Base-by-base conservation (phyloP, 768 basidiomycete species). In the Lactifluus echinatus region DNA sequence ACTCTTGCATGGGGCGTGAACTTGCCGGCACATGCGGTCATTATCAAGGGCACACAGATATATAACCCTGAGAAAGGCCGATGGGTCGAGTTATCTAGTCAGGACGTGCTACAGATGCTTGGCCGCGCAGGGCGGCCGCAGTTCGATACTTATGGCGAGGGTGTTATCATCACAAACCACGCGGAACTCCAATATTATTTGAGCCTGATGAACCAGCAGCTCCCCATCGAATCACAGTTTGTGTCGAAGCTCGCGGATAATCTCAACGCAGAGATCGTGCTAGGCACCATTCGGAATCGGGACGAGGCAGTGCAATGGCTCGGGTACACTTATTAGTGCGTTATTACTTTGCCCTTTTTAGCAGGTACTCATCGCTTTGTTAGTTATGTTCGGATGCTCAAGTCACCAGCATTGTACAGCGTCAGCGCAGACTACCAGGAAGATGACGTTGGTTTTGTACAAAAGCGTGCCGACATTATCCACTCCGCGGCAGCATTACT, bases 1-100 rank as follows among this genome's bases (percentile, higher is more conserved):
- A 98, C 95, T 2, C 84, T 99, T 36, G 96, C 96, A 0, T 99
- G 96, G 96, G 96, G 95, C 75, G 95, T 99, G 72, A 99, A 99
- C 68, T 75, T 98, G 0, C 96, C 96, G 3, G 95, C 94, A 1
- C 96, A 98, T 63, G 88, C 92, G 8, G 95, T 97, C 72, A 93
- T 98, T 74, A 97, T 99, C 78, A 99, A 98, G 70, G 96, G 96
- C n/a, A 98, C 96, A 0, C 94, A 98, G 73, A 94, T 98, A 60
- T 99, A 98, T 73, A 97, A 96, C 70, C 96, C 96, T 0, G 94
- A 96, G 72, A 96, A 98, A 72, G 96, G 96, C 19, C 84, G 89
- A 4, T 99, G 96, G 96, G 87, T 89, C 4, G 96, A 98, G 69
- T 73, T 98, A 6, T 94, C 91, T 1, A 84, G 87, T 0, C 96